These are phyloP conservation scores for Sicyos baderoa DNA, from an alignment of 306 rosid genomes.

Conservation along the genomic window DNA sequence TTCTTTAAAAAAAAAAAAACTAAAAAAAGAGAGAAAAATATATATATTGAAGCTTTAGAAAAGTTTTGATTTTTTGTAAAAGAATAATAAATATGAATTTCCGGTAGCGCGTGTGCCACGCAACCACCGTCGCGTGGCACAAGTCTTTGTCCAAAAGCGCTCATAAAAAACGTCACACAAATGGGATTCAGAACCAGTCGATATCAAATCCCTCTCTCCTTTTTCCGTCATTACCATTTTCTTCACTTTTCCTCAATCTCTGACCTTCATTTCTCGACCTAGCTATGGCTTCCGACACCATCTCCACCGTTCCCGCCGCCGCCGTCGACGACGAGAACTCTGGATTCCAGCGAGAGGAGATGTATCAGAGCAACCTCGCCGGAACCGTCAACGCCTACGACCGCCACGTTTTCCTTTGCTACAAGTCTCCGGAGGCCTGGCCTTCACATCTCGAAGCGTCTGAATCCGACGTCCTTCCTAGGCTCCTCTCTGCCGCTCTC, in stretches of 20 bases:
- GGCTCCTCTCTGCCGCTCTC: constrained; percentile 40
- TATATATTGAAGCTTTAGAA: no score
- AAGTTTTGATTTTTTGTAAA: no score
- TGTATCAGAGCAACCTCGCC: constrained; percentile 54
- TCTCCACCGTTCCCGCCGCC: constrained; percentile 8
- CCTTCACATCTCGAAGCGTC: constrained; percentile 62
- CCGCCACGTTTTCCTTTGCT: constrained; percentile 82
- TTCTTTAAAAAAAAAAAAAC: no score
- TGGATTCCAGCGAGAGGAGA: constrained; percentile 78
- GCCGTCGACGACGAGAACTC: constrained; percentile 33
- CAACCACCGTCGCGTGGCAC: not conserved
- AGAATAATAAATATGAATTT: no score
- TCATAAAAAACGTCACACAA: not conserved
- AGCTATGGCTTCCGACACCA: constrained; percentile 37
- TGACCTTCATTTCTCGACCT: not conserved
- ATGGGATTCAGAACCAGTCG: not conserved
- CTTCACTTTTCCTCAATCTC: constrained; percentile 16
- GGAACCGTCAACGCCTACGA: constrained; percentile 66
- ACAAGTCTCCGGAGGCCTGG: constrained; percentile 65
- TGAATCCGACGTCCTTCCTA: constrained; percentile 56
- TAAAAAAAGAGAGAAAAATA: no score
- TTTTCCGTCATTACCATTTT: not conserved
- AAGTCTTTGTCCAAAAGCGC: not conserved
- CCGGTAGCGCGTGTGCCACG: not conserved
- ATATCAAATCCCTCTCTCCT: not conserved